Evolutionary conservation across 495 filamentous ascomycete species (phyloP).

Genomic region (Xylaria castorea): DNA sequence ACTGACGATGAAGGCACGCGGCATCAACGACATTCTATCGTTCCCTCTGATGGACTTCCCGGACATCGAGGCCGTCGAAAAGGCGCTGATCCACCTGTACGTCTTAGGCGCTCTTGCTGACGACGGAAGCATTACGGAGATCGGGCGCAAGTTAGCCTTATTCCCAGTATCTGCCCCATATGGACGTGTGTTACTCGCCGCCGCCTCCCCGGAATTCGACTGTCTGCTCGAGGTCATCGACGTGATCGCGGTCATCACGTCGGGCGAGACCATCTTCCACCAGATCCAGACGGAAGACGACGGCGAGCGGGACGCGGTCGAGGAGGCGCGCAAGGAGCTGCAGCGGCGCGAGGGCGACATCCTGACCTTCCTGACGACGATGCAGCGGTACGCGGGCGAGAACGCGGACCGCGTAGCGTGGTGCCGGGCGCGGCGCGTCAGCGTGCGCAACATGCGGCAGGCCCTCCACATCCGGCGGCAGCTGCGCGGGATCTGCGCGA

Average conservation of each 20-base stretch:
- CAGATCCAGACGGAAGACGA: constrained; percentile 86
- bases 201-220: constrained; percentile 68
- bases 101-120: constrained; percentile 78
- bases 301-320: constrained; percentile 78
- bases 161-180: constrained; percentile 84
- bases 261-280: constrained; percentile 84
- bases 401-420: constrained; percentile 75
- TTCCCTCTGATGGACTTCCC: constrained; percentile 91
- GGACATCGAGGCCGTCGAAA: constrained; percentile 76
- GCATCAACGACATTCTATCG: constrained; percentile 77
- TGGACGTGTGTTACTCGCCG: constrained; percentile 82
- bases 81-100: constrained; percentile 81
- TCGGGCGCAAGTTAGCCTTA: constrained; percentile 77
- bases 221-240: constrained; percentile 88
- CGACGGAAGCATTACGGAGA: constrained; percentile 72
- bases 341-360: constrained; percentile 87
- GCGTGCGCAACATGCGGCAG: constrained; percentile 79
- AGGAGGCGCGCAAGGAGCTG: constrained; percentile 73
- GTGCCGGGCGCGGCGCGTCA: constrained; percentile 79
- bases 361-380: constrained; percentile 81
- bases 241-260: constrained; percentile 85
- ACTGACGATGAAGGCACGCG: constrained; percentile 93
- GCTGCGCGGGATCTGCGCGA: constrained; percentile 68
- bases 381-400: constrained; percentile 81
- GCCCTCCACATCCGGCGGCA: constrained; percentile 83